Percentiles rank a stretch among this genome's conserved stretches.
phyloP scores from a whole-genome alignment of 2,329 filamentous ascomycete species.

The Botryotinia convoluta region DNA sequence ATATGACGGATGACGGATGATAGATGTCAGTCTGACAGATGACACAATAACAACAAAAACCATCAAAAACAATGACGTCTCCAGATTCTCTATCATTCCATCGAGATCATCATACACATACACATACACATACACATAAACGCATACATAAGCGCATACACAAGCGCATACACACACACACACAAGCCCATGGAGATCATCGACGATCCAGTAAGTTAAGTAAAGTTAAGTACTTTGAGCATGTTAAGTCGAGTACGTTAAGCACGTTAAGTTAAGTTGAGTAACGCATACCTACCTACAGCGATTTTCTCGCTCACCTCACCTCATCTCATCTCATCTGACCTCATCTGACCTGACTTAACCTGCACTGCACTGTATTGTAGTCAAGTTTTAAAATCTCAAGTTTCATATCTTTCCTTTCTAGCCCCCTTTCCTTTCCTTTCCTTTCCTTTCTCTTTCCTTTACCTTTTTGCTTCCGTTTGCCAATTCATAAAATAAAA shows the following conservation, averaged over 20 bases:
- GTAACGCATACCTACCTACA: neutral
- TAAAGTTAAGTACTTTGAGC: too few relatives aligned
- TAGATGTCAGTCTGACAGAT: neutral
- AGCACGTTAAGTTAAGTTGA: too few relatives aligned
- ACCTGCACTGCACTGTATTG: neutral
- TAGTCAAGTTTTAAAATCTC: neutral
- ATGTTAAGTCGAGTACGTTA: too few relatives aligned
- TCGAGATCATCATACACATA: neutral
- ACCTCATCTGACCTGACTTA: neutral
- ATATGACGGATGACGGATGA: too few relatives aligned
- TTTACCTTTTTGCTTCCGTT: too few relatives aligned
- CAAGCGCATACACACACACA: neutral
- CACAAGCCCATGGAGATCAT: neutral
- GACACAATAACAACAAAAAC: neutral
- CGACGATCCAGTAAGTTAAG: neutral
- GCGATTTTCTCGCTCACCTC: neutral
- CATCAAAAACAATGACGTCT: neutral
- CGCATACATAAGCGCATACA: too few relatives aligned
- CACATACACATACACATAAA: too few relatives aligned
- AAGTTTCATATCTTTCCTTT: neutral
- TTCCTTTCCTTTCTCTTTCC: neutral
- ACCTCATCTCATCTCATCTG: neutral
- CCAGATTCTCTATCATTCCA: neutral
- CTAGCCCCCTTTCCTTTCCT: neutral
- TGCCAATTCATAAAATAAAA: too few relatives aligned